Base-by-base conservation (phyloP, 805 yeast genomes). In the Debaryomyces tyrocola region DNA sequence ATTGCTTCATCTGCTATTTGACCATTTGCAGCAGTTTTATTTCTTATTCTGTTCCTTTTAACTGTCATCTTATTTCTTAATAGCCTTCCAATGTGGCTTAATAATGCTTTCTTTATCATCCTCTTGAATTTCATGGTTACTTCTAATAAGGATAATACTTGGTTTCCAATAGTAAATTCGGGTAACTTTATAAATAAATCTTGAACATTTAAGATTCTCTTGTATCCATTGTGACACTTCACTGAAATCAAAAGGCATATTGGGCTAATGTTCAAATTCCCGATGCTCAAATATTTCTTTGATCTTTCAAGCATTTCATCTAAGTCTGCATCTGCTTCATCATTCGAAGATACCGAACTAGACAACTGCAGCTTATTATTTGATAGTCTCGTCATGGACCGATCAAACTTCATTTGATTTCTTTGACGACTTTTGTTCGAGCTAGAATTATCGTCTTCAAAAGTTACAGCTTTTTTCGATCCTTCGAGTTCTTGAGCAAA, bases 301-400 rank as follows among this genome's bases (percentile, higher is more conserved):
- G 97, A 89, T 40, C 97, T 70, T 38, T 73, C 67, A 4, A 90
- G 67, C 96, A 92, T 90, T 51, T 80, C 77, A 20, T 80, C 63
- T 18, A 70, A 57, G 17, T 72, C 62, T 18, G 58, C 59, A 40
- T 64, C 62, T 24, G 58, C 47, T 37, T 55, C 62, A 36, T 40
- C 44, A 3, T 49, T 49, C 4, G 51, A 40, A 10, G 40, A 43
- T 12, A 31, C 6, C 10, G 38, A 35, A 20, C 20, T 15, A 14
- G 38, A 20, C 4, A 35, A 18, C 3, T 20, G 11, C 40, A 41
- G 45, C 21, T 33, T 38, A 9, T n/a, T 31, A n/a, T 18, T 14
- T 27, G 37, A 31, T 28, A 43, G 41, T 35, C 41, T 24, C 33
- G 35, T 49, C 12, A 34, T n/a, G 18, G 42, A 39, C 21, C 31